phyloP scores from a whole-genome alignment of 192 early-diverging fungal genomes.

The Dissophora ornata region DNA sequence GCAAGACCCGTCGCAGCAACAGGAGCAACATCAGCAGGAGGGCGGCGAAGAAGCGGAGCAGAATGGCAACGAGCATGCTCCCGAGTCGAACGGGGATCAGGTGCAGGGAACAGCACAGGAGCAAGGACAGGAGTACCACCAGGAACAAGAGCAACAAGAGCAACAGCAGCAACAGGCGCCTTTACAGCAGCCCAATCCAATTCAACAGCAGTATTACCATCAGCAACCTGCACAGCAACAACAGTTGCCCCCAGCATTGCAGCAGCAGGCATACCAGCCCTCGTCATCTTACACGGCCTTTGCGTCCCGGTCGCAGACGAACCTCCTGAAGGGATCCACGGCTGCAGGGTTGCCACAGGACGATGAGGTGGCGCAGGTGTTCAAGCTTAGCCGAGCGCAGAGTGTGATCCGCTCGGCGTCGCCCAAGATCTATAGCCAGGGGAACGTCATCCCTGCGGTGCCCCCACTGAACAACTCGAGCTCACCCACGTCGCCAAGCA shows the following conservation, averaged over 20 bases:
- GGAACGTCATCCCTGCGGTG: conserved; percentile 33
- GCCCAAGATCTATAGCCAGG: conserved; percentile 54
- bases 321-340: too few relatives aligned
- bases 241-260: conserved; percentile 18
- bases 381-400: conserved; percentile 39
- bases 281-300: conserved; percentile 24
- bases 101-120: too few relatives aligned
- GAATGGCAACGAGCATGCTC: too few relatives aligned
- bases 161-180: neutral
- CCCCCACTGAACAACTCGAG: conserved; percentile 10
- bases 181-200: conserved; percentile 2
- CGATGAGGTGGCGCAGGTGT: conserved; percentile 41
- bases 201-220: conserved; percentile 1
- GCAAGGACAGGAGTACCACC: conserved; percentile 8
- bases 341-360: conserved; percentile 3
- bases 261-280: conserved; percentile 41
- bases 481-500: conserved; percentile 7
- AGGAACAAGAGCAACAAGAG: conserved; percentile 16
- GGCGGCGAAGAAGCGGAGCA: neutral
- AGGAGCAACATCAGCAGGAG: neutral
- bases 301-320: neutral
- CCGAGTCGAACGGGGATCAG: too few relatives aligned
- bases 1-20: neutral
- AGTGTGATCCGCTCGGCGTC: conserved; percentile 47
- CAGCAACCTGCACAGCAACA: conserved; percentile 29